These are phyloP conservation scores for Nowakowskiella sp. DNA, from an alignment of 192 early-diverging fungal genomes.

Conservation along the genomic window DNA sequence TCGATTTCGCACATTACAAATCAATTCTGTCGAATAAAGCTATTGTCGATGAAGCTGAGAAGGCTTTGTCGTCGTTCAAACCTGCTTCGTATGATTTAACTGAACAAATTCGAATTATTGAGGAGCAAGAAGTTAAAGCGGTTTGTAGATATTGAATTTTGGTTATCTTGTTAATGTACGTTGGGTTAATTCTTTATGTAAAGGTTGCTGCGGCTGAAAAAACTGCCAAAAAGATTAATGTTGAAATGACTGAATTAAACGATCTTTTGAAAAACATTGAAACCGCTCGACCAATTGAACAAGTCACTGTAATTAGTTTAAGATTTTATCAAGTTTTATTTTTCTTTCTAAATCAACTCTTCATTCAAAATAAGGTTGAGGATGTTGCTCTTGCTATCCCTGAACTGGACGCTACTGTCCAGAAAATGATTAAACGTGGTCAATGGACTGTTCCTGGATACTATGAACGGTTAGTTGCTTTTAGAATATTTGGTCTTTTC, in stretches of 20 bases:
- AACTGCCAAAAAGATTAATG: constrained; percentile 76
- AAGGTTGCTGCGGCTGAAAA: constrained; percentile 75
- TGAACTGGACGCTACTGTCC: constrained; percentile 79
- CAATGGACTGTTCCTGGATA: constrained; percentile 90
- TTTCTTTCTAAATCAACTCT: constrained; percentile 7
- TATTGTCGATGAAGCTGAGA: constrained; percentile 85
- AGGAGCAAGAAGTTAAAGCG: constrained; percentile 41
- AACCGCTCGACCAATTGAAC: constrained; percentile 82
- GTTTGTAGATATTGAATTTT: too few species aligned
- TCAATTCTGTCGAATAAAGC: constrained; percentile 83
- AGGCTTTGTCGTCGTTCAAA: constrained; percentile 70
- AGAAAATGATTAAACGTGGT: constrained; percentile 85
- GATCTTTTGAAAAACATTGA: constrained; percentile 90
- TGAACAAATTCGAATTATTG: constrained; percentile 66
- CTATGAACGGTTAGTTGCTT: constrained; percentile 93
- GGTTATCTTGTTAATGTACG: background rate
- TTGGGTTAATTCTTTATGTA: constrained; percentile 2
- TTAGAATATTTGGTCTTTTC: background rate
- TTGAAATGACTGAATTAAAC: constrained; percentile 78
- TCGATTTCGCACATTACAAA: constrained; percentile 88
- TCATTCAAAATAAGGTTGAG: constrained; percentile 56
- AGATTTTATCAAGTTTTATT: constrained; percentile 6
- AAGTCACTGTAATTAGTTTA: constrained; percentile 70
- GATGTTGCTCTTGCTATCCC: constrained; percentile 91
- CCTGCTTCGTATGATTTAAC: constrained; percentile 73